Evolutionary conservation across 345 rosid species (phyloP).

Genomic region (Lumnitzera racemosa): DNA sequence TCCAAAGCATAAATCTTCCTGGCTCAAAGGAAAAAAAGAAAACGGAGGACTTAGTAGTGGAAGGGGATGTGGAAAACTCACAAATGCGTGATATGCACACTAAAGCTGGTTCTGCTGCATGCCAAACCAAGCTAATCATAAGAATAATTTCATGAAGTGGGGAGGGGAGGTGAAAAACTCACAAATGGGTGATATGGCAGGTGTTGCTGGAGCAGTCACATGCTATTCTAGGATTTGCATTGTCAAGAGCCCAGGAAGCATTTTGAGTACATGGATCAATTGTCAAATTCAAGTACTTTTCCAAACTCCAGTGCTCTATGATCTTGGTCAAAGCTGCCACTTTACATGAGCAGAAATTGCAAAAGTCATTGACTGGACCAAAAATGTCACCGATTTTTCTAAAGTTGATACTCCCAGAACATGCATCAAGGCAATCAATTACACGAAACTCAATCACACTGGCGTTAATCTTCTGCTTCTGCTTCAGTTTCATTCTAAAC

Average conservation of each 20-base stretch:
- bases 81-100: too few relatives aligned
- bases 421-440: too few relatives aligned
- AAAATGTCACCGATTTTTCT: too few relatives aligned
- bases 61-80: too few relatives aligned
- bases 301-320: conserved; percentile 39
- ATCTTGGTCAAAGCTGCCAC: conserved; percentile 40
- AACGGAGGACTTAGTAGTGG: too few relatives aligned
- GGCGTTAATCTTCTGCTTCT: too few relatives aligned
- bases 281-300: conserved; percentile 27
- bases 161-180: conserved; percentile 11
- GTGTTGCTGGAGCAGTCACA: conserved; percentile 36
- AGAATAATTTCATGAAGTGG: too few relatives aligned
- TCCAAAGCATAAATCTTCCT: conserved; percentile 61
- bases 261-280: conserved; percentile 35
- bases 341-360: conserved; percentile 8
- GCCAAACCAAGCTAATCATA: too few relatives aligned
- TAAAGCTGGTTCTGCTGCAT: too few relatives aligned
- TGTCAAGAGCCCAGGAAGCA: conserved; percentile 27
- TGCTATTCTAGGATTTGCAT: conserved; percentile 35
- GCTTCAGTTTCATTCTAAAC: too few relatives aligned
- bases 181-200: conserved; percentile 48
- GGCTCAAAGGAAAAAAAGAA: conserved; percentile 7
- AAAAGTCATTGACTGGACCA: background rate
- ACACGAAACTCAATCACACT: too few relatives aligned
- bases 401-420: too few relatives aligned